A percentile compares a stretch with the other conserved stretches of the same genome.
Conservation (phyloP, 108 stramenopile genomes). For the Skeletonema tropicum region DNA sequence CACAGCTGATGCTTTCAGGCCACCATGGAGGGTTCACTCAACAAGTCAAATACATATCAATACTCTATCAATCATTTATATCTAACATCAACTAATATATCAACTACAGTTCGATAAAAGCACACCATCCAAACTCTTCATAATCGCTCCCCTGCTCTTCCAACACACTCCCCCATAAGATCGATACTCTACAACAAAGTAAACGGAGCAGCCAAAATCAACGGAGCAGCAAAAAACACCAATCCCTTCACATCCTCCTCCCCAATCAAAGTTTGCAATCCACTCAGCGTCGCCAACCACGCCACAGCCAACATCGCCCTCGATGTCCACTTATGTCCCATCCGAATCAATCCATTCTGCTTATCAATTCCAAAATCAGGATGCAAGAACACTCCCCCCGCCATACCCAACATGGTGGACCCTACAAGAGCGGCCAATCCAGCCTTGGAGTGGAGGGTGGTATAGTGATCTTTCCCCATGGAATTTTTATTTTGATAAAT, state of each 20-base stretch:
- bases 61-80: no score
- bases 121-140: no score
- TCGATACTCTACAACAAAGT: slow-evolving; percentile 50
- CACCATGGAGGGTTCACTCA: no score
- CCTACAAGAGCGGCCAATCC: slow-evolving; percentile 56
- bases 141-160: no score
- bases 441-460: slow-evolving; percentile 57
- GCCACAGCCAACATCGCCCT: slow-evolving; percentile 55
- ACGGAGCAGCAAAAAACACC: slow-evolving; percentile 60
- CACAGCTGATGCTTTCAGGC: no score
- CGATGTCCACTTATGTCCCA: slow-evolving; percentile 63
- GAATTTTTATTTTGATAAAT: slow-evolving; percentile 79
- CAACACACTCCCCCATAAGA: no score
- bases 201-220: slow-evolving; percentile 65
- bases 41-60: no score
- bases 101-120: no score
- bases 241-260: slow-evolving; percentile 47
- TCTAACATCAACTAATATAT: no score
- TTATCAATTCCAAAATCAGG: slow-evolving; percentile 87
- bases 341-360: slow-evolving; percentile 70
- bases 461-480: slow-evolving; percentile 66
- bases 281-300: slow-evolving; percentile 66
- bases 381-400: slow-evolving; percentile 75
- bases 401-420: slow-evolving; percentile 55
- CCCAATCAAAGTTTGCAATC: slow-evolving; percentile 62